phyloP scores from a whole-genome alignment of 148 eudicot species.

The Gaultheria prostrata region DNA sequence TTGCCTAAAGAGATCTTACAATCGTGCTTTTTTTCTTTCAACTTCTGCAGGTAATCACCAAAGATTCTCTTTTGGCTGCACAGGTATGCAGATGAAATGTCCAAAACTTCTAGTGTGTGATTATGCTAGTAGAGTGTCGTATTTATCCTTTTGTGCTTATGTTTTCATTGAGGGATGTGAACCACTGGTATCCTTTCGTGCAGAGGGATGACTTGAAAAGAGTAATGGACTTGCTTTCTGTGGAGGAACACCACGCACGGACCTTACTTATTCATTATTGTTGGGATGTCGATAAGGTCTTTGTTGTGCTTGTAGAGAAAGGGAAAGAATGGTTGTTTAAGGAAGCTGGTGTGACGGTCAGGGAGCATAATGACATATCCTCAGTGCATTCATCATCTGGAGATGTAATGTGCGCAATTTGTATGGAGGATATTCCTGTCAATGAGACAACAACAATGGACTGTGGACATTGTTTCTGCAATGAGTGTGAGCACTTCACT shows the following conservation, averaged over 20 bases:
- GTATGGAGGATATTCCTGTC: constrained; percentile 50
- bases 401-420: constrained; percentile 40
- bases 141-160: not conserved
- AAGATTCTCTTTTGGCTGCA: constrained; percentile 58
- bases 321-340: constrained; percentile 53
- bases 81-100: constrained; percentile 41
- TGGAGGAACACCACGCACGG: constrained; percentile 64
- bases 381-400: constrained; percentile 27
- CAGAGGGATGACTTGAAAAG: constrained; percentile 62
- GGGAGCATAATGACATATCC: constrained; percentile 23
- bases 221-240: constrained; percentile 62
- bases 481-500: constrained; percentile 43
- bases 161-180: not conserved
- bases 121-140: not conserved
- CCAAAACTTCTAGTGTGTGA: not conserved
- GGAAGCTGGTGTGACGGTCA: constrained; percentile 48
- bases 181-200: not conserved
- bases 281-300: constrained; percentile 63
- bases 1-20: not conserved
- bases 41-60: constrained; percentile 56
- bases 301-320: constrained; percentile 50
- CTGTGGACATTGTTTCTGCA: constrained; percentile 74
- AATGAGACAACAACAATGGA: constrained; percentile 56
- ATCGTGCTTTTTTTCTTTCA: not conserved
- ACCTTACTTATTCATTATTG: constrained; percentile 67